Conservation (phyloP, 352 stramenopile species). For the Pythium coloratum region DNA sequence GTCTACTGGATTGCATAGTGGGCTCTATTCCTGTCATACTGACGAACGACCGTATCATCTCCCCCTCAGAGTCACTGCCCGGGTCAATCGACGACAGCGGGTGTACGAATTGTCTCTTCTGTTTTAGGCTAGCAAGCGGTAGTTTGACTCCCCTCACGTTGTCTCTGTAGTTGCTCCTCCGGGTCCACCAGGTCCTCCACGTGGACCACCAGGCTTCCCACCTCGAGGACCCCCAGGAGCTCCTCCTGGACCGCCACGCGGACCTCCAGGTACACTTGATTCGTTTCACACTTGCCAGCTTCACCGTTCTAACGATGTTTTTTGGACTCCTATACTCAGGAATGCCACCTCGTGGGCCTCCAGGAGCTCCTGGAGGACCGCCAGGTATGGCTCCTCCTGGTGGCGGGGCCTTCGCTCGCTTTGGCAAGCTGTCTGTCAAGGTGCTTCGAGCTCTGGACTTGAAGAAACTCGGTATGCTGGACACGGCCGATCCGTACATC, state of each 20-base stretch:
- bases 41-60: background rate
- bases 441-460: conserved; percentile 91
- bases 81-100: conserved; percentile 19
- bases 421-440: conserved; percentile 91
- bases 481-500: conserved; percentile 92
- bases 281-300: conserved; percentile 9
- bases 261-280: conserved; percentile 23
- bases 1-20: background rate
- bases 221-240: conserved; percentile 25
- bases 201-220: conserved; percentile 33
- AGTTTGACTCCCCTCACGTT: background rate
- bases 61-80: conserved; percentile 18
- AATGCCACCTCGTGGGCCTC: conserved; percentile 33
- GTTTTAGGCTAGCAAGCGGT: background rate
- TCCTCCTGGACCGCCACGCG: conserved; percentile 24
- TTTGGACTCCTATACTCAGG: conserved; percentile 7
- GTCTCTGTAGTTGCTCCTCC: conserved; percentile 24
- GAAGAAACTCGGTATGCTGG: conserved; percentile 92
- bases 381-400: conserved; percentile 37
- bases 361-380: conserved; percentile 26
- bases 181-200: conserved; percentile 30
- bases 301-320: background rate
- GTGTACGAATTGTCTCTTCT: conserved; percentile 2
- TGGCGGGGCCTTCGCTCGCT: conserved; percentile 69
- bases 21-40: background rate